phyloP scores from a whole-genome alignment of 768 basidiomycete genomes.

The Hemileccinum impolitum region DNA sequence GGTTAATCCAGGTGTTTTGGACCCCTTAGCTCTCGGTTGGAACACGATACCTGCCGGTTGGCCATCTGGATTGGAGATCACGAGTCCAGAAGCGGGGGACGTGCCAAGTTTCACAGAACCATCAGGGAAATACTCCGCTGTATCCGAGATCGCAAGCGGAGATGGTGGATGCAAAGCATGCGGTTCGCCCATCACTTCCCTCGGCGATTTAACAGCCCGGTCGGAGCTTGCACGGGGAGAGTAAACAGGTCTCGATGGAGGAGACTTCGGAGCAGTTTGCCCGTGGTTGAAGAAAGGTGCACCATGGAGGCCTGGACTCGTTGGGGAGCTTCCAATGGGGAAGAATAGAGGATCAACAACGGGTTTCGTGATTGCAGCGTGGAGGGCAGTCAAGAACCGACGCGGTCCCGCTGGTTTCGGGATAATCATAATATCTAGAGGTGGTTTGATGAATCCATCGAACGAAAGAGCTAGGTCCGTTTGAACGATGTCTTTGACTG shows the following conservation, averaged over 20 bases:
- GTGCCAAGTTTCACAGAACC: slow-evolving; percentile 68
- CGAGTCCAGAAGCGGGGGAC: slow-evolving; percentile 79
- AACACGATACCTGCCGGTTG: slow-evolving; percentile 96
- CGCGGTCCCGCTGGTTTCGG: slow-evolving; percentile 97
- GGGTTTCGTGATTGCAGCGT: slow-evolving; percentile 86
- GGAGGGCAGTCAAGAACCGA: slow-evolving; percentile 85
- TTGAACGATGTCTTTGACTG: slow-evolving; percentile 82
- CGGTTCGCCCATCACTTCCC: slow-evolving; percentile 40
- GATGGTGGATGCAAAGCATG: slow-evolving; percentile 53
- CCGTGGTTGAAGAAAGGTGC: slow-evolving; percentile 41
- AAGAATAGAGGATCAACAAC: slow-evolving; percentile 86
- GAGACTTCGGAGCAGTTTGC: slow-evolving; percentile 39
- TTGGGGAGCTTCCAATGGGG: slow-evolving; percentile 93
- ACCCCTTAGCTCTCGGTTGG: slow-evolving; percentile 61
- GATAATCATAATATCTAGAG: slow-evolving; percentile 93
- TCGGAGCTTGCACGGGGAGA: slow-evolving; percentile 59
- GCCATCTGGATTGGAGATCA: slow-evolving; percentile 92
- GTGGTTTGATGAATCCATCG: slow-evolving; percentile 41
- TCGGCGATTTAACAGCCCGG: slow-evolving; percentile 54
- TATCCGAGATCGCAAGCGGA: slow-evolving; percentile 67
- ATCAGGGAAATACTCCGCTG: slow-evolving; percentile 63
- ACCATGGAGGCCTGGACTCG: slow-evolving; percentile 62
- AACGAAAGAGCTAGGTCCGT: slow-evolving; percentile 44
- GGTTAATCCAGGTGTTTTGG: slow-evolving; percentile 30
- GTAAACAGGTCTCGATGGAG: slow-evolving; percentile 40